Evolutionary conservation across 2,329 filamentous ascomycete species (phyloP), one percentile per base, ranked within the genome.

Genomic region (Nemania sp.): DNA sequence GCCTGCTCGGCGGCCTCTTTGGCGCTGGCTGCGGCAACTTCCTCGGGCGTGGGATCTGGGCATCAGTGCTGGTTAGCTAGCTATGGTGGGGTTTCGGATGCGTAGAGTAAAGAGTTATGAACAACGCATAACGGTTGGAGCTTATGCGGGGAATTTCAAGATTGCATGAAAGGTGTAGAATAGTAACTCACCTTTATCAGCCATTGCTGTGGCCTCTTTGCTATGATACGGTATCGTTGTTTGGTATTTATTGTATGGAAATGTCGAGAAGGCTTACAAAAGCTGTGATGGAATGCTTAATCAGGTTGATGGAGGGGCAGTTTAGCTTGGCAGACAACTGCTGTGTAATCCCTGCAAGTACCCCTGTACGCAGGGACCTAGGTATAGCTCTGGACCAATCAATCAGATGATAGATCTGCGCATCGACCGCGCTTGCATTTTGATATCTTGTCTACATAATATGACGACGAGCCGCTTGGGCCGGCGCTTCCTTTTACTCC

Each of bases 1-100:
- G 86, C 88, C 78, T 99, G 94, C 76, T 99, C 94, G 65, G 86
- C 88, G 52, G 82, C 79, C 76, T 99, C 91, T 70, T 87, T 86
- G 58, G 84, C 86, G 61, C 77, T 78, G 53, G 81, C 79, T 17
- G 82, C 82, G 9, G 80, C 83, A 62, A 79, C 76, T 61, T 84
- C 78, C 59, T 80, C 82, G 54, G 80, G 74, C 19, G 76, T 79
- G 50, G 71, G 75, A 66, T 86, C 82, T 80, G 64, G 37, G 15
- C 5, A 24, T 14, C 30, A 46, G 23, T 49, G 37, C 15, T 37
- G 33, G 40, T 58, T 39, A 58, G 56, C 22, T 47, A 48, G 28
- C 22, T n/a, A 42, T 54, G 49, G 43, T 19, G 53, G 49, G 45
- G 42, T 22, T 22, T 12, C 19, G 6, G 53, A 54, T 47, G 51